Evolutionary conservation across 495 filamentous ascomycete species (phyloP).

Genomic region (Xylaria castorea): DNA sequence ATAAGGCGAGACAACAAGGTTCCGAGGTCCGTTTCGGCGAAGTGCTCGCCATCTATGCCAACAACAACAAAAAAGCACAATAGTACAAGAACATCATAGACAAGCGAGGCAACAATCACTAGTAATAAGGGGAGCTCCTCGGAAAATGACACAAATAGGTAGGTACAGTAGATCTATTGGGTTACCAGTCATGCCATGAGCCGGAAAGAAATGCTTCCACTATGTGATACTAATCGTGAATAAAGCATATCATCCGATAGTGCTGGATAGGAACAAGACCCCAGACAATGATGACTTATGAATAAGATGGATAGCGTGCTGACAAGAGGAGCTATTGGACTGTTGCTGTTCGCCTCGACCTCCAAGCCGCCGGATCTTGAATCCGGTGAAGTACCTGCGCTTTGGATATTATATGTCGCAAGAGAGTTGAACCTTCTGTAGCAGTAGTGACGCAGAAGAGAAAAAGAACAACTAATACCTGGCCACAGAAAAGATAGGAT

Average conservation of each 20-base stretch:
- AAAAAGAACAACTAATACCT: background rate
- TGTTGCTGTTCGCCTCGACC: background rate
- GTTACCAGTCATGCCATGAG: background rate
- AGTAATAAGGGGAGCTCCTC: background rate
- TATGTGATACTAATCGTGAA: slow-evolving; percentile 16
- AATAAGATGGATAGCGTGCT: background rate
- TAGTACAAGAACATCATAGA: background rate
- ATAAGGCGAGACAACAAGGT: background rate
- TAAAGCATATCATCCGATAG: background rate
- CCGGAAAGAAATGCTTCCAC: background rate
- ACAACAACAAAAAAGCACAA: no score
- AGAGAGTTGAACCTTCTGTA: background rate
- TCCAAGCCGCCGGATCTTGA: background rate
- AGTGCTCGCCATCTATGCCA: background rate
- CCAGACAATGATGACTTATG: background rate
- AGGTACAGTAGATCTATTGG: slow-evolving; percentile 7
- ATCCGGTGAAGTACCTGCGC: background rate
- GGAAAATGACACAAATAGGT: background rate
- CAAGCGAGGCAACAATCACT: slow-evolving; percentile 7
- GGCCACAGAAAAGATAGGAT: background rate
- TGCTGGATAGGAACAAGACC: background rate
- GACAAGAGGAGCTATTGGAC: slow-evolving; percentile 2
- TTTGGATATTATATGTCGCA: background rate
- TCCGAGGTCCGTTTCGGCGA: background rate
- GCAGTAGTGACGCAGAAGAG: background rate